Evolutionary conservation across 2,329 filamentous ascomycete genomes (phyloP).

Genomic region (Drechmeria coniospora): DNA sequence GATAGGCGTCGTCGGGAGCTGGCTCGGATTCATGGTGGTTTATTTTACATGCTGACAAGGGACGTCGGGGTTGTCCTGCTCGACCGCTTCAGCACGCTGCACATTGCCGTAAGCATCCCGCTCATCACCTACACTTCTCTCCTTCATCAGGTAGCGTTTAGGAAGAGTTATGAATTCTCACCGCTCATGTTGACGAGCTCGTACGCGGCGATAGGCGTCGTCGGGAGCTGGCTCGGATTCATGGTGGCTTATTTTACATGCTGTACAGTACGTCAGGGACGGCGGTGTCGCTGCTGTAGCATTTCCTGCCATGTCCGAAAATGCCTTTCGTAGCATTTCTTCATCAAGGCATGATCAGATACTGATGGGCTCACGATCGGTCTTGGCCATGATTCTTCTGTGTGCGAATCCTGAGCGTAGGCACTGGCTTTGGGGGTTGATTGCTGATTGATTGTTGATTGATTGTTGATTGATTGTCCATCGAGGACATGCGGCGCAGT

Average conservation of each 20-base stretch:
- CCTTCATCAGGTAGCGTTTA: constrained; percentile 70
- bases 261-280: too few relatives aligned
- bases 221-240: constrained; percentile 91
- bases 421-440: too few relatives aligned
- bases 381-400: too few relatives aligned
- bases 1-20: constrained; percentile 87
- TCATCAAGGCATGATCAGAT: too few relatives aligned
- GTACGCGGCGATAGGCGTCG: constrained; percentile 85
- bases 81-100: constrained; percentile 78
- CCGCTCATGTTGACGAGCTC: constrained; percentile 95
- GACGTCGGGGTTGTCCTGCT: constrained; percentile 55
- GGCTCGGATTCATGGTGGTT: constrained; percentile 86
- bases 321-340: too few relatives aligned
- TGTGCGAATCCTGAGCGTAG: too few relatives aligned
- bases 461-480: too few relatives aligned
- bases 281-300: too few relatives aligned
- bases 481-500: too few relatives aligned
- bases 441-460: too few relatives aligned
- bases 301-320: too few relatives aligned
- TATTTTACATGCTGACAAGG: constrained; percentile 49
- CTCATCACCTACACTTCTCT: constrained; percentile 80
- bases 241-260: constrained; percentile 75
- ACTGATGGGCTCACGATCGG: too few relatives aligned
- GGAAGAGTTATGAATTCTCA: constrained; percentile 70
- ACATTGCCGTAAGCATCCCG: constrained; percentile 80